A percentile compares a stretch with the other conserved stretches of the same genome.
These are phyloP conservation scores for Suillus americanus DNA, from an alignment of 768 basidiomycete species.

Conservation along the genomic window DNA sequence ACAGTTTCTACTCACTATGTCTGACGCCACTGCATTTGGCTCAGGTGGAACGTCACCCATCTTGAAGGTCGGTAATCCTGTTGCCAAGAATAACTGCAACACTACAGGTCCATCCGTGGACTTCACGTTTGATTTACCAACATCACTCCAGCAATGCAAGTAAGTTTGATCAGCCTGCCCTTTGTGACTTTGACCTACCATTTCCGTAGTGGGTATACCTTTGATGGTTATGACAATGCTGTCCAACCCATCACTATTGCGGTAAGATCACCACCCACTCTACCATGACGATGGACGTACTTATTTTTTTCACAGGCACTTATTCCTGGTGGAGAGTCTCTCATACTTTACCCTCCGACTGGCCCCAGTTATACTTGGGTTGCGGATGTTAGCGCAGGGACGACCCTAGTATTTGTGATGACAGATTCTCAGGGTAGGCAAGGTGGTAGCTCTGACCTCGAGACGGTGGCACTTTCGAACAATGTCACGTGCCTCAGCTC, in stretches of 20 bases:
- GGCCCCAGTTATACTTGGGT: slow-evolving; percentile 50
- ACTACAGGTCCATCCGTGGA: slow-evolving; percentile 41
- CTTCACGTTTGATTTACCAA: slow-evolving; percentile 52
- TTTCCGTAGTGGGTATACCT: slow-evolving; percentile 41
- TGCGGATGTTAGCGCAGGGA: slow-evolving; percentile 57
- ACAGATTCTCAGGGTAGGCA: slow-evolving; percentile 46
- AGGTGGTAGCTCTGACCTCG: slow-evolving; percentile 62
- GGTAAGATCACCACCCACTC: slow-evolving; percentile 32
- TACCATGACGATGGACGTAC: background rate
- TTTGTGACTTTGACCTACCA: slow-evolving; percentile 1
- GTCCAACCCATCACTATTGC: slow-evolving; percentile 53
- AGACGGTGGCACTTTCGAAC: slow-evolving; percentile 45
- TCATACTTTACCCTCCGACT: slow-evolving; percentile 40
- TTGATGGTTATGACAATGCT: slow-evolving; percentile 46
- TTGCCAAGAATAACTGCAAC: slow-evolving; percentile 45
- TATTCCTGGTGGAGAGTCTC: slow-evolving; percentile 59
- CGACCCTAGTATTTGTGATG: slow-evolving; percentile 57
- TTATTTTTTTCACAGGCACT: slow-evolving; percentile 42
- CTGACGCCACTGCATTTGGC: slow-evolving; percentile 68
- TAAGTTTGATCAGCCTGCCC: slow-evolving; percentile 23
- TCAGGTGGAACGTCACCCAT: slow-evolving; percentile 58
- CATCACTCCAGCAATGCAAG: slow-evolving; percentile 63
- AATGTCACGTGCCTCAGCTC: slow-evolving; percentile 51
- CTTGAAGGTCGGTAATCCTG: slow-evolving; percentile 46
- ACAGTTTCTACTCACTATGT: slow-evolving; percentile 61